Base-by-base conservation (phyloP, 106 monocot genomes). In the Chionographis japonica region DNA sequence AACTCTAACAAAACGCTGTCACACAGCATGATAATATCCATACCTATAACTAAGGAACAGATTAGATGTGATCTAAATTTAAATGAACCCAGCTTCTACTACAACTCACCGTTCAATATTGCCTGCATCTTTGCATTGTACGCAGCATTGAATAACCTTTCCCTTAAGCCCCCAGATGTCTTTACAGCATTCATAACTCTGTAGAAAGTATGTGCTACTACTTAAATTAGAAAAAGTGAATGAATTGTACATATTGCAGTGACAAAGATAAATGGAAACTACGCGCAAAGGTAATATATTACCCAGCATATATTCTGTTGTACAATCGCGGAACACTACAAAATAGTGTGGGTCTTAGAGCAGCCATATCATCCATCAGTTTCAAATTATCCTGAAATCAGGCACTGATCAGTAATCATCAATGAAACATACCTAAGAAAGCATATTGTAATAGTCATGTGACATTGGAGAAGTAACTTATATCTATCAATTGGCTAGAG, bases 221-320 rank as follows among this genome's bases (percentile, higher is more conserved):
- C 11, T 55, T 18, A 81, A 65, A 50, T 16, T 39, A 37, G 12
- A 27, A 57, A 61, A n/a, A 54, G n/a, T n/a, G n/a, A n/a, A 39
- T 52, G 13, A 71, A 16, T n/a, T n/a, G n/a, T 27, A 27, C 27
- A 27, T 27, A 27, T 27, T 27, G 27, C 27, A 27, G 27, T 27
- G 27, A 27, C 8, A 37, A 15, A 49, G 50, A 27, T 19, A 37
- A 36, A n/a, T 37, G 6, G 58, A 68, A 54, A 57, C 50, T 3
- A 38, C 16, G 16, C 35, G 40, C 38, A 63, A 11, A 37, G 50
- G 64, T 38, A 81, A 8, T 37, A 73, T 18, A 40, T 67, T 85
- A 90, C 97, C 89, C 97, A 72, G 89, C 84, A 79, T 98, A 98
- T 52, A 98, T 90, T 90, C 86, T 84, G 72, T 98, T 98, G 68